phyloP scores from a whole-genome alignment of 1,284 basidiomycete species.

The Somion occarium region DNA sequence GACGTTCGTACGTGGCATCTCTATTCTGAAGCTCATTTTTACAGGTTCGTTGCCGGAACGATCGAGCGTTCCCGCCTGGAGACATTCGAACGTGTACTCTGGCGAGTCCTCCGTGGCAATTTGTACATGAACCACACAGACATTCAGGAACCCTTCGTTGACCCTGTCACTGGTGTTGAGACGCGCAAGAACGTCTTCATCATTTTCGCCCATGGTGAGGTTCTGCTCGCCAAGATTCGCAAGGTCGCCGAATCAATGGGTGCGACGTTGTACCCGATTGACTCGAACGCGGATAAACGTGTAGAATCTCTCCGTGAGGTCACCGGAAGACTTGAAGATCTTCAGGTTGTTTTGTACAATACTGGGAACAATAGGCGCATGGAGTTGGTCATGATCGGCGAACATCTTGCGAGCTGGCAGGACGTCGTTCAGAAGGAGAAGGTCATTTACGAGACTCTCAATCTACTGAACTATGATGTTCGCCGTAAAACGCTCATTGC shows the following conservation, averaged over 20 bases:
- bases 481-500: constrained; percentile 94
- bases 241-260: constrained; percentile 99
- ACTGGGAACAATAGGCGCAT: constrained; percentile 82
- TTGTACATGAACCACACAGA: constrained; percentile 99
- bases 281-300: constrained; percentile 90
- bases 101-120: constrained; percentile 97
- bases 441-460: constrained; percentile 91
- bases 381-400: constrained; percentile 85
- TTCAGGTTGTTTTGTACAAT: constrained; percentile 88
- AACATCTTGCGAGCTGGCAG: constrained; percentile 86
- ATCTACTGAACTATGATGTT: constrained; percentile 92
- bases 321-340: constrained; percentile 85
- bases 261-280: constrained; percentile 94
- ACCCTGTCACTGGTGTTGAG: constrained; percentile 77
- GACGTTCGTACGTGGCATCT: background rate
- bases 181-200: constrained; percentile 99
- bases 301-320: constrained; percentile 89
- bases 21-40: constrained; percentile 5
- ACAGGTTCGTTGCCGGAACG: constrained; percentile 91
- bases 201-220: constrained; percentile 97
- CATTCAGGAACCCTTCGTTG: constrained; percentile 90
- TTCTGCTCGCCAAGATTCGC: constrained; percentile 93
- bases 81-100: constrained; percentile 96
- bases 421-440: constrained; percentile 96
- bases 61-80: constrained; percentile 91